Base-by-base conservation (phyloP, 2,329 filamentous ascomycete genomes). In the Monilinia vaccinii-corymbosi region DNA sequence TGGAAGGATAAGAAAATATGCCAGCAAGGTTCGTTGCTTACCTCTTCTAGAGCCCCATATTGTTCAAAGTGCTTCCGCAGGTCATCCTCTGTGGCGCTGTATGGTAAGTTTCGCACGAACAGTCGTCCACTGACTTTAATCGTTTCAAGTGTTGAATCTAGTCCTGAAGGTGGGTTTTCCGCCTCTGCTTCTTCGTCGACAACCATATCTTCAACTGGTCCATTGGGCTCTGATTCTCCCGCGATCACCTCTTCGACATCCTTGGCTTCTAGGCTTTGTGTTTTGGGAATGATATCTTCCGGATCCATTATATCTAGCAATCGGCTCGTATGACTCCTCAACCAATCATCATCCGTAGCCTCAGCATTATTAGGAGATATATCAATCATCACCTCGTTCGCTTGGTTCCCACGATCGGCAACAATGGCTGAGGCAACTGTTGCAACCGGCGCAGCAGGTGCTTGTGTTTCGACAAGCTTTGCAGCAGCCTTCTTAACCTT, bases 41-140 rank as follows among this genome's bases (percentile, higher is more conserved):
- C 94, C 86, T 97, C 93, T 80, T 93, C 83, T 50, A 97, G 75
- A 60, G 81, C 77, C 42, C 92, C 93, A 72, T 87, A 93, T 31
- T 80, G 78, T 49, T 78, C 77, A 70, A 97, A 96, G 51, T 86
- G 77, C 31, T 81, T 77, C 61, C 85, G 81, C 6, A 99, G 77
- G 67, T 96, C 89, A 49, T 89, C 84, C 69, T 94, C 87, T 0
- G 83, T 88, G 21, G 86, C 83, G 63, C 83, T 84, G 72, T 94
- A 99, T 14, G 91, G 83, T 47, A 99, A 78, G 71, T 99, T 99
- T 56, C 94, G 83, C 31, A 97, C 78, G 73, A 97, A 99, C 1
- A 99, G 77, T 64, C 94, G 84, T 62, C 85, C 85, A 50, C 87
- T 95, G 60, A 83, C 79, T 60, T 81, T 81, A 62, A 96, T 87